Percentiles rank a stretch among this genome's conserved stretches.
These are phyloP conservation scores for Juglanconis oblonga DNA, from an alignment of 2,329 filamentous ascomycete genomes.

Conservation along the genomic window DNA sequence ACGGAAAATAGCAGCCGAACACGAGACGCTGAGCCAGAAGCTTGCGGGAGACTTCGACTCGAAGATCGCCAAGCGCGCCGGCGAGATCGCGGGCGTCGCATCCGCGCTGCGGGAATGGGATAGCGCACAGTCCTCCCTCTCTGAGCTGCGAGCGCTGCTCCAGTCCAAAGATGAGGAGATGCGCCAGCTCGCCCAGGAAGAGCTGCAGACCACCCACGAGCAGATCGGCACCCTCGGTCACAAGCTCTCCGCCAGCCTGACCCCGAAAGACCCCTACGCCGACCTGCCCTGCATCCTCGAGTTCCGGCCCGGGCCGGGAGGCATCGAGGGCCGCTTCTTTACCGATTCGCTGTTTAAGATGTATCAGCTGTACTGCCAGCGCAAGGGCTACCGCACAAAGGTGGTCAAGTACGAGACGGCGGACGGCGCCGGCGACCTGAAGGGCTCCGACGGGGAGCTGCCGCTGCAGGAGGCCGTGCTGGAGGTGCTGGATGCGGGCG, in stretches of 20 bases:
- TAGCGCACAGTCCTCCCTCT: slow-evolving; percentile 47
- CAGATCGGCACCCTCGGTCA: slow-evolving; percentile 62
- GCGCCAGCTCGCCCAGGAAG: slow-evolving; percentile 73
- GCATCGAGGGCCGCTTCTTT: slow-evolving; percentile 87
- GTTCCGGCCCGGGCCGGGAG: slow-evolving; percentile 87
- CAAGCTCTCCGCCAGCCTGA: slow-evolving; percentile 71
- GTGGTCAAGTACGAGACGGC: slow-evolving; percentile 78
- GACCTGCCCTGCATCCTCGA: slow-evolving; percentile 88
- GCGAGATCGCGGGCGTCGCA: slow-evolving; percentile 58
- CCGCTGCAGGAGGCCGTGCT: slow-evolving; percentile 85
- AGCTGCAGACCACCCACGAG: slow-evolving; percentile 65
- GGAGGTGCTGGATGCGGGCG: slow-evolving; percentile 72
- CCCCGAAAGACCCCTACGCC: slow-evolving; percentile 86
- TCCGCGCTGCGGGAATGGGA: slow-evolving; percentile 59
- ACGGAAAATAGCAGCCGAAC: slow-evolving; percentile 54
- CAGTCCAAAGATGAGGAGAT: slow-evolving; percentile 64
- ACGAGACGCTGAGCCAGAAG: slow-evolving; percentile 49
- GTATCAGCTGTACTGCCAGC: slow-evolving; percentile 78
- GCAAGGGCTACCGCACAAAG: slow-evolving; percentile 61
- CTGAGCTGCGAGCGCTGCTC: slow-evolving; percentile 52
- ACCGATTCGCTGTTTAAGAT: slow-evolving; percentile 84
- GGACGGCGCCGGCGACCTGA: slow-evolving; percentile 58
- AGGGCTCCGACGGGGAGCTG: slow-evolving; percentile 56
- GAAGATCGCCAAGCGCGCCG: slow-evolving; percentile 55
- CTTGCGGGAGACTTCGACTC: slow-evolving; percentile 55